Conservation (phyloP, 1,284 basidiomycete genomes). For the Erythrobasidium hasegawianum region DNA sequence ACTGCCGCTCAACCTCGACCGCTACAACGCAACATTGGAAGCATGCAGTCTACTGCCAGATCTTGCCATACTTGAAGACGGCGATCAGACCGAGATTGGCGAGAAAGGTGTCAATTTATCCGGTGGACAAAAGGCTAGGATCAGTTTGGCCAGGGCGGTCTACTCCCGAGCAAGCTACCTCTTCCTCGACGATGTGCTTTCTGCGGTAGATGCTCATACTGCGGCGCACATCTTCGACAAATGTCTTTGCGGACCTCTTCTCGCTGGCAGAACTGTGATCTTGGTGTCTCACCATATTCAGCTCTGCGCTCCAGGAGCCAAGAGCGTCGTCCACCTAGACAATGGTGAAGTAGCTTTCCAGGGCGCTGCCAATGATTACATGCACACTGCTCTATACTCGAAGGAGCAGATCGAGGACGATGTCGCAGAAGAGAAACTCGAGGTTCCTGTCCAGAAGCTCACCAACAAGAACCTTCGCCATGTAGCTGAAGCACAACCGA, state of each 20-base stretch:
- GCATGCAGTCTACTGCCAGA: constrained; percentile 72
- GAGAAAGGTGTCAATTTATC: constrained; percentile 73
- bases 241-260: constrained; percentile 76
- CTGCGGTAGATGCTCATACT: constrained; percentile 63
- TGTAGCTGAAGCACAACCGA: constrained; percentile 34
- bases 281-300: constrained; percentile 89
- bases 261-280: constrained; percentile 72
- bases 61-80: constrained; percentile 85
- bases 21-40: constrained; percentile 72
- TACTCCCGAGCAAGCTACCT: constrained; percentile 84
- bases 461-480: constrained; percentile 32
- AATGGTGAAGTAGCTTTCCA: constrained; percentile 76
- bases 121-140: constrained; percentile 92
- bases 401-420: constrained; percentile 52
- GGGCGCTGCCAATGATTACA: constrained; percentile 66
- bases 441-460: constrained; percentile 40
- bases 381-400: constrained; percentile 51
- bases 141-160: constrained; percentile 83
- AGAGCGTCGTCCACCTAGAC: constrained; percentile 67
- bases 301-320: constrained; percentile 65
- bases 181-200: constrained; percentile 61
- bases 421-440: constrained; percentile 45
- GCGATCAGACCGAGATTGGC: constrained; percentile 86
- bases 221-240: constrained; percentile 76
- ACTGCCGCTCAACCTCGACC: constrained; percentile 69